Evolutionary conservation across 2,329 filamentous ascomycete species (phyloP), one percentile per base, ranked within the genome.

Genomic region (Aquanectria penicillioides): DNA sequence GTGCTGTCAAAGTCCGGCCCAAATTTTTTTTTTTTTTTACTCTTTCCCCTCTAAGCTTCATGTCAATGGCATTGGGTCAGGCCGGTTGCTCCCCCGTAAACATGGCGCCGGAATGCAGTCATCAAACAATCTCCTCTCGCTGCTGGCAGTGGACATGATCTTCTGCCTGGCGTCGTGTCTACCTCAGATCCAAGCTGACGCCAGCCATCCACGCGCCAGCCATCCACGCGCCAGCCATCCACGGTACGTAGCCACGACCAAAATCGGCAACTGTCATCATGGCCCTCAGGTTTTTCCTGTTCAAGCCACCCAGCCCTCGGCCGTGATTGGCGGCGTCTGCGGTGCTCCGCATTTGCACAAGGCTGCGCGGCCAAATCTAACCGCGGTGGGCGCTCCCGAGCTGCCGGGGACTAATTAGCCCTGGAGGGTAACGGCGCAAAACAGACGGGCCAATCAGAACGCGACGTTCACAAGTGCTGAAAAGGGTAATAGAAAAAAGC

Each of bases 341-440:
- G 20, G 37, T 40, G 66, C 64, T 65, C 66, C 64, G 58, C 66
- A 68, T 64, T 65, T 61, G 46, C 25, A 38, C 57, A 43, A 58
- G 49, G 54, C 64, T 63, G 46, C 48, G 43, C 59, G 33, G 20
- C 48, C 43, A 59, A 60, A 54, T 52, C 48, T 62, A 57, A 61
- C 40, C 53, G 43, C 58, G 53, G 55, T 69, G 63, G 67, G 53
- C 53, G 67, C 62, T 67, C 59, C 67, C 67, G 67, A 66, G 59
- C 59, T 44, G 28, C 61, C 63, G 58, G 63, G 67, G 61, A 28
- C n/a, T n/a, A 66, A 55, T 65, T 69, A 69, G 48, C 29, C 54
- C 60, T 53, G 49, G 38, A 62, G 61, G 55, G 54, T 57, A 68
- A 66, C 67, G 67, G 61, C 59, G 55, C 28, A 44, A 15, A 9